phyloP scores from a whole-genome alignment of 1,284 basidiomycete genomes.

The Neonothopanus nambi region DNA sequence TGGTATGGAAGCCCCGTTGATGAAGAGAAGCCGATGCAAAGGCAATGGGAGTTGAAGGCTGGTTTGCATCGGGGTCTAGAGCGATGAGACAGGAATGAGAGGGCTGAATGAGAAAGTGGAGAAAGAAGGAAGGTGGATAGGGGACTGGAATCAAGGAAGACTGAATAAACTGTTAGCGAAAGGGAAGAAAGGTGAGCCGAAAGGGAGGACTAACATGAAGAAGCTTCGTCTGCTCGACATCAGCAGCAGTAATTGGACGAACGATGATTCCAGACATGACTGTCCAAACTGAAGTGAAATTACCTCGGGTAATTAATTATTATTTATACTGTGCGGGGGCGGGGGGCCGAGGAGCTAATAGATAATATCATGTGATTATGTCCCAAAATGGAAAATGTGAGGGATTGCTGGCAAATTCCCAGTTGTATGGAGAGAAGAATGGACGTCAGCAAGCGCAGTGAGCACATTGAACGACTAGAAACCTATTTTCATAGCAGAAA shows the following conservation, averaged over 20 bases:
- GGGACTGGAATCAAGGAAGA: slow-evolving; percentile 42
- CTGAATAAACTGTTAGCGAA: slow-evolving; percentile 27
- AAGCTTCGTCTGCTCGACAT: slow-evolving; percentile 41
- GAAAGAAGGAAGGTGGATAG: slow-evolving; percentile 53
- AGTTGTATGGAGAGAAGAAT: background rate
- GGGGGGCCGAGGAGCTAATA: too few species aligned
- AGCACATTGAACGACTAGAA: too few species aligned
- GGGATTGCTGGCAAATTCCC: background rate
- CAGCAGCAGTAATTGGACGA: slow-evolving; percentile 34
- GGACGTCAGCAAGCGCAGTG: too few species aligned
- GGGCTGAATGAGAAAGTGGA: slow-evolving; percentile 52
- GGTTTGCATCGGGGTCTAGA: slow-evolving; percentile 24
- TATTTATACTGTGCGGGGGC: background rate
- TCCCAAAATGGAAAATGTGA: background rate
- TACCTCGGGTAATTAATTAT: background rate
- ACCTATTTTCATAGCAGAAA: too few species aligned
- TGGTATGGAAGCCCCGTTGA: background rate
- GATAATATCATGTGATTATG: slow-evolving; percentile 4
- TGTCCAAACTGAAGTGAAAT: background rate
- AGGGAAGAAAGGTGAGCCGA: background rate
- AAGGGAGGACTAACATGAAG: slow-evolving; percentile 46
- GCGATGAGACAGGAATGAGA: slow-evolving; percentile 52
- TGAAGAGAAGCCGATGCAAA: slow-evolving; percentile 51
- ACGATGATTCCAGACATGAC: slow-evolving; percentile 28
- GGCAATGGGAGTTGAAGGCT: slow-evolving; percentile 38